These are phyloP conservation scores for Sclerotinia subarctica DNA, from an alignment of 2,329 filamentous ascomycete genomes.

Conservation along the genomic window DNA sequence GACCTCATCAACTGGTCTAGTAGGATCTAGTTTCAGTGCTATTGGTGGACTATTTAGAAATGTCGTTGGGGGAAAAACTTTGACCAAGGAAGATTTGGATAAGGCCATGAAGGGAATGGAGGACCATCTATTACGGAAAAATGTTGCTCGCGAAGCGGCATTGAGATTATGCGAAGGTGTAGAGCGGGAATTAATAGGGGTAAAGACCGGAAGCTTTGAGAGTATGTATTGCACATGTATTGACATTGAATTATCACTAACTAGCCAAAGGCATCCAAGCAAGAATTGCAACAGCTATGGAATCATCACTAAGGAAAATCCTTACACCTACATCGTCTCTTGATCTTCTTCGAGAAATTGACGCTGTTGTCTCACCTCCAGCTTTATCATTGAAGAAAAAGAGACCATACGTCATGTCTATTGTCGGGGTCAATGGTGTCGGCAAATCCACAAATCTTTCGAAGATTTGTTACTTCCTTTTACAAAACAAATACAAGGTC, in stretches of 20 bases:
- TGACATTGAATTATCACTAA: conserved; percentile 25
- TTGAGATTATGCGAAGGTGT: conserved; percentile 88
- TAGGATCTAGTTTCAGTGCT: conserved; percentile 76
- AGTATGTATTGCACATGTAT: conserved; percentile 42
- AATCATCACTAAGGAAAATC: conserved; percentile 89
- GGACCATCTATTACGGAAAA: conserved; percentile 90
- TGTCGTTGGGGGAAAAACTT: conserved; percentile 87
- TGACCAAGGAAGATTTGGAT: conserved; percentile 84
- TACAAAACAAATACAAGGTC: conserved; percentile 96
- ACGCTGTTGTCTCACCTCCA: conserved; percentile 67
- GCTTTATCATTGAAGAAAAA: conserved; percentile 58
- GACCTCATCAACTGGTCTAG: conserved; percentile 56
- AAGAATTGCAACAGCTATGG: conserved; percentile 82
- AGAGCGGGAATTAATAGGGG: conserved; percentile 81
- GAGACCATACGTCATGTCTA: conserved; percentile 94
- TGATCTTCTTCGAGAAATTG: conserved; percentile 90
- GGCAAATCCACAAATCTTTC: conserved; percentile 97
- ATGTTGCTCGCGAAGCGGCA: conserved; percentile 91
- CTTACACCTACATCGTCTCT: conserved; percentile 92
- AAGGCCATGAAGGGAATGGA: conserved; percentile 96
- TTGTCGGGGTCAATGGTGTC: conserved; percentile 96
- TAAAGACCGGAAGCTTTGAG: conserved; percentile 90
- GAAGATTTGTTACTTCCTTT: conserved; percentile 96
- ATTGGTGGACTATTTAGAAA: conserved; percentile 90
- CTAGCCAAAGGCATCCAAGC: conserved; percentile 62